Evolutionary conservation across 2,329 filamentous ascomycete species (phyloP).

Genomic region (Zasmidium citrigriseum): DNA sequence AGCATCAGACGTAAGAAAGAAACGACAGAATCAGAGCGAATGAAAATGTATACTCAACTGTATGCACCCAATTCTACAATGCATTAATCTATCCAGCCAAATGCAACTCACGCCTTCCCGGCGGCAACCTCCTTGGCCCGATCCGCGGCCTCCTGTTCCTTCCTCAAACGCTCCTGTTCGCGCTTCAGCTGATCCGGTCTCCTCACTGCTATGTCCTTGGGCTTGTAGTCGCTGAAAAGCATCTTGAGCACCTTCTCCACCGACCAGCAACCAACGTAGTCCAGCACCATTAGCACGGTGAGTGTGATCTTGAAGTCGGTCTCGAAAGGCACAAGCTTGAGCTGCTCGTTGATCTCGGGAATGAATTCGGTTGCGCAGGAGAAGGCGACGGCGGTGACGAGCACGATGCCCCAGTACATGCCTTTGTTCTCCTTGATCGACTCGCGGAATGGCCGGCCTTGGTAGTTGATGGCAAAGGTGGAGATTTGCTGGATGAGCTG

Average conservation of each 20-base stretch:
- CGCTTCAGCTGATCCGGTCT: constrained; percentile 81
- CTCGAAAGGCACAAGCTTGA: constrained; percentile 88
- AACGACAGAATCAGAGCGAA: background rate
- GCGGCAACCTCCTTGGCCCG: constrained; percentile 39
- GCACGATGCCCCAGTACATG: constrained; percentile 97
- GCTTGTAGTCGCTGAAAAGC: constrained; percentile 85
- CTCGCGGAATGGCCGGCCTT: constrained; percentile 96
- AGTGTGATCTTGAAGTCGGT: constrained; percentile 86
- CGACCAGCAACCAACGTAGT: constrained; percentile 82
- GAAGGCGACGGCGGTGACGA: constrained; percentile 87
- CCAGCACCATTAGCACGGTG: constrained; percentile 79
- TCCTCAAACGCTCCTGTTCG: constrained; percentile 68
- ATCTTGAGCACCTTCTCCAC: constrained; percentile 85
- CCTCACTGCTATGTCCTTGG: constrained; percentile 88
- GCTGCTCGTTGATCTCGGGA: constrained; percentile 89
- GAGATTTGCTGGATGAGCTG: constrained; percentile 99
- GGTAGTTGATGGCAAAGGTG: constrained; percentile 99
- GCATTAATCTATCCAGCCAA: constrained; percentile 3
- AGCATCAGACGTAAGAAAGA: background rate
- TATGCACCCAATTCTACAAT: background rate
- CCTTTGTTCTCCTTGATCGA: constrained; percentile 91
- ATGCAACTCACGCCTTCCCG: constrained; percentile 29
- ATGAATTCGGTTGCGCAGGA: constrained; percentile 93
- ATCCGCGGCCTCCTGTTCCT: constrained; percentile 43
- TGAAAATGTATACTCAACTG: constrained; percentile 6